A percentile compares a stretch with the other conserved stretches of the same genome.
These are phyloP conservation scores for Hypsizygus ulmarius DNA, from an alignment of 1,284 basidiomycete species.

Conservation along the genomic window DNA sequence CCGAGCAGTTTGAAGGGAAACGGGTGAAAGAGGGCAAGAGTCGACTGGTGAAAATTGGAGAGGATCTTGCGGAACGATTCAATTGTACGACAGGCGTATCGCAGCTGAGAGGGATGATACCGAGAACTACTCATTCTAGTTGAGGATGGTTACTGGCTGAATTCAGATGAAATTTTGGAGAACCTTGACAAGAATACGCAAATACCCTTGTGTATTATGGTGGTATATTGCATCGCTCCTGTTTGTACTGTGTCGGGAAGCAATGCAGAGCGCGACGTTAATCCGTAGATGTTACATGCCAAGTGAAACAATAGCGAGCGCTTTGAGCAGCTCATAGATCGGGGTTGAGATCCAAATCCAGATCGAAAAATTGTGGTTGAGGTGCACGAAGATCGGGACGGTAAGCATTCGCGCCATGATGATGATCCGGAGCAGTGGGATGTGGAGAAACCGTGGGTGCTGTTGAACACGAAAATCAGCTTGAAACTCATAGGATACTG, in stretches of 20 bases:
- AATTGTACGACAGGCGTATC: constrained; percentile 21
- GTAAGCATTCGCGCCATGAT: constrained; percentile 63
- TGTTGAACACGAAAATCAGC: constrained; percentile 23
- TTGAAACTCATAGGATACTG: constrained; percentile 1
- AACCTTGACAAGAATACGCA: no score
- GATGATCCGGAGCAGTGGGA: constrained; percentile 43
- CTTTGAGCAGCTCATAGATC: constrained; percentile 46
- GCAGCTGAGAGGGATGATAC: neutral
- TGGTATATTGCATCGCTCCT: no score
- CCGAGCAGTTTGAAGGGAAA: constrained; percentile 31
- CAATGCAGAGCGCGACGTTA: no score
- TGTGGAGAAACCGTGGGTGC: constrained; percentile 61
- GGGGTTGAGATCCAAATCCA: constrained; percentile 77
- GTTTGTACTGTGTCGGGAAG: no score
- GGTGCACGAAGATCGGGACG: constrained; percentile 61
- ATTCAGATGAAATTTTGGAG: no score
- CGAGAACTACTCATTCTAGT: neutral
- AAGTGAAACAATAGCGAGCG: no score
- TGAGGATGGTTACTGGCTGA: no score
- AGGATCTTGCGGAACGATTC: constrained; percentile 25
- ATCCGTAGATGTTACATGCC: no score
- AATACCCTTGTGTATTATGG: no score
- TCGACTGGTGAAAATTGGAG: constrained; percentile 22
- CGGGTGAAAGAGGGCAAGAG: constrained; percentile 6
- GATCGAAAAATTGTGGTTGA: constrained; percentile 60